Conservation (phyloP, 441 rosid genomes). For the Populus trichocarpa region DNA sequence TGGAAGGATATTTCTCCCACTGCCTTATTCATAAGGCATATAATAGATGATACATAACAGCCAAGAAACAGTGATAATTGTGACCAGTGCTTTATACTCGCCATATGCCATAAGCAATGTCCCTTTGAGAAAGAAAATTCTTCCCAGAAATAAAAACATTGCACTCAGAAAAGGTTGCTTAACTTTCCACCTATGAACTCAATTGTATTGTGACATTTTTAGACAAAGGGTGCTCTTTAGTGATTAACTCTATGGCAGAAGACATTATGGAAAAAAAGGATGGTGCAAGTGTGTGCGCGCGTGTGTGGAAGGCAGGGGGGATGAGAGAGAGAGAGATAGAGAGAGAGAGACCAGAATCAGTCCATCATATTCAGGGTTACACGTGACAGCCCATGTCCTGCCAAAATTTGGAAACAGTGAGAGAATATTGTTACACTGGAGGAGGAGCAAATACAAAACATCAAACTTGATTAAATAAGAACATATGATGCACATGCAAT, state of each 20-base stretch:
- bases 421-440: conserved; percentile 1
- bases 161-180: background rate
- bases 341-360: conserved; percentile 67
- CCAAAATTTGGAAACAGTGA: conserved; percentile 30
- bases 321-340: conserved; percentile 1
- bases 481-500: conserved; percentile 38
- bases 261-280: background rate
- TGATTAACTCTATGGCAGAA: background rate
- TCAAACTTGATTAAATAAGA: conserved; percentile 19
- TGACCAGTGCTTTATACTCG: background rate
- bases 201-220: background rate
- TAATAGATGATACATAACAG: background rate
- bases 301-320: background rate
- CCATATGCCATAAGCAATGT: background rate
- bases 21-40: background rate
- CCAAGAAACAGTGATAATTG: background rate
- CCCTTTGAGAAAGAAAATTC: background rate
- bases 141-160: background rate
- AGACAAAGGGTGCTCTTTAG: background rate
- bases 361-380: conserved; percentile 84
- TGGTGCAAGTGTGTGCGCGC: background rate
- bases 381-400: conserved; percentile 94
- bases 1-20: background rate
- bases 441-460: conserved; percentile 2
- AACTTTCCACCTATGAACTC: conserved; percentile 2